Conservation (phyloP, 2,329 filamentous ascomycete species). For the Colletotrichum sp. region DNA sequence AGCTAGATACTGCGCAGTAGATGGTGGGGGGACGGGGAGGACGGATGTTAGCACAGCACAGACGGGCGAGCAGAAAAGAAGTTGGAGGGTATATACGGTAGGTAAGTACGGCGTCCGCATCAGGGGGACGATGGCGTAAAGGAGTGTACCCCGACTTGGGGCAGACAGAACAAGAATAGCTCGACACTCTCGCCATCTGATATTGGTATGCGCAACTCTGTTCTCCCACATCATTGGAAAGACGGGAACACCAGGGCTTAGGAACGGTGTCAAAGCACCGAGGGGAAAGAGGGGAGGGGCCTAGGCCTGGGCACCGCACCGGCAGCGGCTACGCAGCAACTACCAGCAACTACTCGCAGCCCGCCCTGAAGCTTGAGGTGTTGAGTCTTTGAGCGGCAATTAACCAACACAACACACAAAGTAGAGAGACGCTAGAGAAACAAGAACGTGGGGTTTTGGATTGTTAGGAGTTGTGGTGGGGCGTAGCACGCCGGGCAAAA, state of each 20-base stretch:
- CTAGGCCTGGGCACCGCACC: not conserved
- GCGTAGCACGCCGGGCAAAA: not conserved
- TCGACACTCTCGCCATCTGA: conserved; percentile 7
- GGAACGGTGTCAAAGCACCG: conserved; percentile 1
- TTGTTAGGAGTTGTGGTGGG: not conserved
- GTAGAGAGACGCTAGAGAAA: not conserved
- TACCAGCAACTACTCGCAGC: not conserved
- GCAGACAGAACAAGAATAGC: not conserved
- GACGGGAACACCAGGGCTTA: not conserved
- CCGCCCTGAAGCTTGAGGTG: not conserved
- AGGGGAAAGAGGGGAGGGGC: not conserved
- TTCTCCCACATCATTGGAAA: not conserved
- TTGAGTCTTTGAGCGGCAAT: not conserved
- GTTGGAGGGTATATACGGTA: not conserved
- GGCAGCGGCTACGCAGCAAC: not conserved
- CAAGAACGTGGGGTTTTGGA: not conserved
- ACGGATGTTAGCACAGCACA: not conserved
- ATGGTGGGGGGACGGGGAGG: not conserved
- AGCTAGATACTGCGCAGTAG: not conserved
- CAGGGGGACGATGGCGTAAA: not conserved
- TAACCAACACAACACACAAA: not conserved
- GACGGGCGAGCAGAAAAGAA: not conserved
- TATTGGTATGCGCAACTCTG: not conserved
- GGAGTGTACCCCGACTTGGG: not conserved
- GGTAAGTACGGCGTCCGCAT: not conserved